Conservation (phyloP, 2,329 filamentous ascomycete genomes). For the Colletotrichum cordylinicola region DNA sequence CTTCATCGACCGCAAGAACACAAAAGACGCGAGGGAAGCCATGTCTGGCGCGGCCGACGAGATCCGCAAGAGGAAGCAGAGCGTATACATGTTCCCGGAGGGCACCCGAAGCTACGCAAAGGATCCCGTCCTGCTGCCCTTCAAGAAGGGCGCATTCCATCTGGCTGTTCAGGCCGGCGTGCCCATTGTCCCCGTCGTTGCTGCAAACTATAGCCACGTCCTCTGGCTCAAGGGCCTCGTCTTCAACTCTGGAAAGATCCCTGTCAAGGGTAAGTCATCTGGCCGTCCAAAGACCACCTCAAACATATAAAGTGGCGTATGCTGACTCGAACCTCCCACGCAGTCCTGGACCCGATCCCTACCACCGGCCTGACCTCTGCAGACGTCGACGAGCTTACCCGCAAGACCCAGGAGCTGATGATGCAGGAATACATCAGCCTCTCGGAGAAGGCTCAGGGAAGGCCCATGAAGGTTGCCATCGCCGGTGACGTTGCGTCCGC, state of each 20-base stretch:
- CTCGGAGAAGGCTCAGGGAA: conserved; percentile 55
- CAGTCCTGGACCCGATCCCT: conserved; percentile 81
- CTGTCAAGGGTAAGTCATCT: conserved; percentile 69
- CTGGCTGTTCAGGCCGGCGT: conserved; percentile 93
- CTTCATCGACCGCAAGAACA: conserved; percentile 93
- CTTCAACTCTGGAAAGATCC: conserved; percentile 74
- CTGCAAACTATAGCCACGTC: conserved; percentile 80
- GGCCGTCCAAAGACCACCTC: not conserved
- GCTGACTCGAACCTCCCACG: not conserved
- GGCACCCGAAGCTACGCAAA: conserved; percentile 90
- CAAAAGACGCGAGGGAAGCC: conserved; percentile 79
- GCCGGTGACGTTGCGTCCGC: not conserved
- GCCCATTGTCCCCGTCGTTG: conserved; percentile 85
- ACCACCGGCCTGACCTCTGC: conserved; percentile 75
- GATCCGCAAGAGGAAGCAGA: conserved; percentile 76
- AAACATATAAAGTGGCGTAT: not conserved
- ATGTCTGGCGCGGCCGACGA: conserved; percentile 84
- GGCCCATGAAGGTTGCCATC: conserved; percentile 21
- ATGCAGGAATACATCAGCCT: conserved; percentile 66
- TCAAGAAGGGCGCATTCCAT: conserved; percentile 99
- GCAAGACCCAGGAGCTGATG: conserved; percentile 76
- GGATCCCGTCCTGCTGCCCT: conserved; percentile 84
- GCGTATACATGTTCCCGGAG: conserved; percentile 88
- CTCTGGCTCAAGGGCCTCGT: conserved; percentile 67
- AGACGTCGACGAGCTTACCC: conserved; percentile 78